Evolutionary conservation across 116 monocot species (phyloP).

Genomic region (Zostera marina): DNA sequence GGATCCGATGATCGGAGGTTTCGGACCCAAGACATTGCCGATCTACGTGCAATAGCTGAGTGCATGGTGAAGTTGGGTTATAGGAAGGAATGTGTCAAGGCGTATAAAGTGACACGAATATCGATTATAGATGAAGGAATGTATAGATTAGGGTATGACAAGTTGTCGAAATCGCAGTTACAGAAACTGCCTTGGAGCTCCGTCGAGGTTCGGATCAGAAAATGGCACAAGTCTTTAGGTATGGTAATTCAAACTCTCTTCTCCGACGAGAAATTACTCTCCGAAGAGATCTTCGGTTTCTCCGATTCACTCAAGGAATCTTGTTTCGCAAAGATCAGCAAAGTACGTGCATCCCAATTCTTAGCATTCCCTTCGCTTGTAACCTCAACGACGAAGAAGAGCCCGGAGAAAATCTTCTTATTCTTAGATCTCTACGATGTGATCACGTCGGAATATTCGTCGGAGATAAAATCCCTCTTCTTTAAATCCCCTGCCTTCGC

Average conservation of each 20-base stretch:
- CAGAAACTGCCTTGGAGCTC: constrained; percentile 39
- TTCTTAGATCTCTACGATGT: constrained; percentile 31
- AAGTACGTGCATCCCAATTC: constrained; percentile 19
- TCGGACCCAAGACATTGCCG: constrained; percentile 13
- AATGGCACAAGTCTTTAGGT: constrained; percentile 10
- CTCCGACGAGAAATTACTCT: constrained; percentile 28
- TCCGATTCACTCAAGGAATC: constrained; percentile 24
- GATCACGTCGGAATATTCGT: constrained; percentile 13
- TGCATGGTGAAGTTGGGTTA: constrained; percentile 61
- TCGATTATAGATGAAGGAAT: constrained; percentile 37
- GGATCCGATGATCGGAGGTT: background rate
- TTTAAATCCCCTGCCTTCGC: constrained; percentile 10
- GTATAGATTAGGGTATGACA: constrained; percentile 32
- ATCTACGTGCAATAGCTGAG: constrained; percentile 34
- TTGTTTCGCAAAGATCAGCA: constrained; percentile 28
- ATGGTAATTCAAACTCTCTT: constrained; percentile 21
- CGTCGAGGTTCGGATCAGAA: constrained; percentile 29
- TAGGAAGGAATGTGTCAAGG: constrained; percentile 40
- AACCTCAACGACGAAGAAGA: constrained; percentile 12
- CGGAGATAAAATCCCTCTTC: constrained; percentile 31
- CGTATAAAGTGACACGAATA: constrained; percentile 27
- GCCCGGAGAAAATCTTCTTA: constrained; percentile 34
- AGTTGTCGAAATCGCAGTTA: constrained; percentile 13
- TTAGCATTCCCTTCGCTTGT: constrained; percentile 31
- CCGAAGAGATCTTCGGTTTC: constrained; percentile 29